Conservation (phyloP, 2,329 filamentous ascomycete species). For the Arthroderma sp. region DNA sequence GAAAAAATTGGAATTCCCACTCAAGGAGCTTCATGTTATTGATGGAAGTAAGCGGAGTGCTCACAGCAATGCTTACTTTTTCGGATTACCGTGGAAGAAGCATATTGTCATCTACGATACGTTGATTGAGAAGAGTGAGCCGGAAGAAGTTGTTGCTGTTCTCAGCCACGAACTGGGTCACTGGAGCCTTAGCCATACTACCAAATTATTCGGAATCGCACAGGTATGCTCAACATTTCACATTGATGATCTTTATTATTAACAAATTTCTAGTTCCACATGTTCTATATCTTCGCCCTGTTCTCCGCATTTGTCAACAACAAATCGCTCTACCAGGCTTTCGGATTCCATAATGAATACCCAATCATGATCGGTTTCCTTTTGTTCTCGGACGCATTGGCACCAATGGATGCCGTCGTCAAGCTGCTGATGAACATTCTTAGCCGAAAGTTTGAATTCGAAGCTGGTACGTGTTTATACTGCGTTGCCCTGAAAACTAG, state of each 20-base stretch:
- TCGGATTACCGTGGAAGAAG: constrained; percentile 97
- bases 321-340: constrained; percentile 73
- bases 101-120: constrained; percentile 99
- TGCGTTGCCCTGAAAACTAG: not conserved
- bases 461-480: constrained; percentile 51
- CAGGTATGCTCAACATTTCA: constrained; percentile 59
- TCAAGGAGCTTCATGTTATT: constrained; percentile 88
- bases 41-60: constrained; percentile 79
- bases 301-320: constrained; percentile 99
- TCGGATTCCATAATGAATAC: constrained; percentile 70
- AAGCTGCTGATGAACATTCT: constrained; percentile 94
- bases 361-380: constrained; percentile 97
- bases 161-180: constrained; percentile 92
- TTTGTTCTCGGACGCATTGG: constrained; percentile 90
- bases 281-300: constrained; percentile 91
- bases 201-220: constrained; percentile 73
- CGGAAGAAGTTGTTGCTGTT: constrained; percentile 86
- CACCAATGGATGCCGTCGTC: constrained; percentile 85
- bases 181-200: constrained; percentile 93
- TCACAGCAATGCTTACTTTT: constrained; percentile 91
- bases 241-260: constrained; percentile 43
- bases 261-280: constrained; percentile 51
- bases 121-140: constrained; percentile 84
- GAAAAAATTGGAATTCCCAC: constrained; percentile 72
- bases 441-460: constrained; percentile 87